Evolutionary conservation across 371 early-diverging fungal genomes (phyloP).

Genomic region (Phascolomyces articulosus): DNA sequence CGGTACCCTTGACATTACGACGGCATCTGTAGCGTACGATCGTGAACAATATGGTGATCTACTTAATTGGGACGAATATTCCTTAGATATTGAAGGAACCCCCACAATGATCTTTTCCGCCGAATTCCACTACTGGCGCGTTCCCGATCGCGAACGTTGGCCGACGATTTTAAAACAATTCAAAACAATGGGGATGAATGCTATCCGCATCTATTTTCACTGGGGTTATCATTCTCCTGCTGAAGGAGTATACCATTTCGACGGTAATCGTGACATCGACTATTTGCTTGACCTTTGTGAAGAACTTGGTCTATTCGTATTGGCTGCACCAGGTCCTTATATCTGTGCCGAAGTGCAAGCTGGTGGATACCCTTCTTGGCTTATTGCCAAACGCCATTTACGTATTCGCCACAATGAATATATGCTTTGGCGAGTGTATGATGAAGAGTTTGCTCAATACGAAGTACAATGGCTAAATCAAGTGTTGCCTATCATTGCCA

Average conservation of each 20-base stretch:
- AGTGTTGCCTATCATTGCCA: constrained; percentile 76
- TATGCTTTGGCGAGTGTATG: constrained; percentile 73
- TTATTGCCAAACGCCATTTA: constrained; percentile 74
- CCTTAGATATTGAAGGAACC: constrained; percentile 64
- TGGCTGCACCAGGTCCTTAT: constrained; percentile 89
- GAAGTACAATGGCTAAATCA: constrained; percentile 76
- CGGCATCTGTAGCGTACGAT: constrained; percentile 63
- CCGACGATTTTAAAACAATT: constrained; percentile 63
- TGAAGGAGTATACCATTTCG: constrained; percentile 78
- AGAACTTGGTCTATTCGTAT: constrained; percentile 73
- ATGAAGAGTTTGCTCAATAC: constrained; percentile 68
- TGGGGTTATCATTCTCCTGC: constrained; percentile 89
- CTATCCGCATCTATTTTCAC: constrained; percentile 89
- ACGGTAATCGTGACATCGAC: constrained; percentile 78
- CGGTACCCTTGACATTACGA: constrained; percentile 54
- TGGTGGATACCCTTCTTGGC: constrained; percentile 88
- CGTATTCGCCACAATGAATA: constrained; percentile 75
- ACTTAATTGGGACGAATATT: constrained; percentile 68
- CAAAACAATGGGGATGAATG: constrained; percentile 74
- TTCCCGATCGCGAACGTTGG: constrained; percentile 71
- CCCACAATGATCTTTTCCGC: constrained; percentile 67
- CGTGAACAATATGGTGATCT: constrained; percentile 48
- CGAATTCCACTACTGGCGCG: constrained; percentile 85
- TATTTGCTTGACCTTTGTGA: constrained; percentile 76
- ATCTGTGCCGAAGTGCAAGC: constrained; percentile 89